phyloP scores from a whole-genome alignment of 2,329 filamentous ascomycete genomes.

The Botryotinia convoluta region DNA sequence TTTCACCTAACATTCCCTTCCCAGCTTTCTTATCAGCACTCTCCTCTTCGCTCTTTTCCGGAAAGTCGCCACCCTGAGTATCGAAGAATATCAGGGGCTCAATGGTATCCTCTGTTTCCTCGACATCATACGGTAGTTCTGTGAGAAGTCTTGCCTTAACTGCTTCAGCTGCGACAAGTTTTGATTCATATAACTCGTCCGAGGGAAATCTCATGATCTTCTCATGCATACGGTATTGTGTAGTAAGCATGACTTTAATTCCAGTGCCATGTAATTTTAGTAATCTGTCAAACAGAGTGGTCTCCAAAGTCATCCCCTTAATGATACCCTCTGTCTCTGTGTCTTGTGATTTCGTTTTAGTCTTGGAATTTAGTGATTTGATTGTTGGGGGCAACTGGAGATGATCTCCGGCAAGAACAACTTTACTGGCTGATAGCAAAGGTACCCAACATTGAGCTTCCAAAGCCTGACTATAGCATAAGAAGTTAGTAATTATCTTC shows the following conservation, averaged over 20 bases:
- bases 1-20: constrained; percentile 59
- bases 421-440: constrained; percentile 74
- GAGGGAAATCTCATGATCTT: constrained; percentile 95
- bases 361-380: constrained; percentile 67
- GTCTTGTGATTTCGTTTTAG: constrained; percentile 36
- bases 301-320: constrained; percentile 67
- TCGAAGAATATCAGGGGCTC: constrained; percentile 93
- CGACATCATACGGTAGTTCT: constrained; percentile 73
- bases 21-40: constrained; percentile 50
- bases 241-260: constrained; percentile 94
- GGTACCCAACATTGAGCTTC: constrained; percentile 98
- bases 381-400: constrained; percentile 92
- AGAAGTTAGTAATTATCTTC: background rate
- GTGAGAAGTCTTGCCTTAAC: constrained; percentile 74
- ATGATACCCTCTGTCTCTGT: constrained; percentile 42
- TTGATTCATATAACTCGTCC: constrained; percentile 78
- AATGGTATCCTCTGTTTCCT: constrained; percentile 78
- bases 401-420: constrained; percentile 90
- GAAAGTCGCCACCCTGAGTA: constrained; percentile 90
- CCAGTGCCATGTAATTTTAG: constrained; percentile 73
- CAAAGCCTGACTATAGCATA: constrained; percentile 66
- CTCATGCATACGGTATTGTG: constrained; percentile 97
- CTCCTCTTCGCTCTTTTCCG: constrained; percentile 76
- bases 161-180: constrained; percentile 74
- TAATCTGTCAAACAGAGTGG: constrained; percentile 89